These are phyloP conservation scores for Fusarium albosuccineum DNA, from an alignment of 2,329 filamentous ascomycete species.

Conservation along the genomic window DNA sequence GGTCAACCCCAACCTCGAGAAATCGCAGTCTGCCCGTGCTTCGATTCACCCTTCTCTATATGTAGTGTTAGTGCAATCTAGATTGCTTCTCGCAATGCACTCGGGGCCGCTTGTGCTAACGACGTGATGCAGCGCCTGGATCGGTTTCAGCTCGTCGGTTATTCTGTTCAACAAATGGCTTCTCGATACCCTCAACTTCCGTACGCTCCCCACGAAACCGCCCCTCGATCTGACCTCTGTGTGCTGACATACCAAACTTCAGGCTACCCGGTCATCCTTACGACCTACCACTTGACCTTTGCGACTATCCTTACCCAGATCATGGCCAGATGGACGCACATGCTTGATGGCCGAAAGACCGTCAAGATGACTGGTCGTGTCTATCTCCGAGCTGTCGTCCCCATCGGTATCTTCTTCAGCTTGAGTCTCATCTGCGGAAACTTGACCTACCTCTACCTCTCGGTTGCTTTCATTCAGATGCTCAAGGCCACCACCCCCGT, in stretches of 20 bases:
- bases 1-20: slow-evolving; percentile 81
- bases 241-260: slow-evolving; percentile 38
- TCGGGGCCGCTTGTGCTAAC: slow-evolving; percentile 22
- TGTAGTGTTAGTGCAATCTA: slow-evolving; percentile 69
- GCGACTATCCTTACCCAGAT: slow-evolving; percentile 95
- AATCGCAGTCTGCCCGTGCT: slow-evolving; percentile 73
- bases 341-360: slow-evolving; percentile 93
- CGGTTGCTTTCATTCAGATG: slow-evolving; percentile 99
- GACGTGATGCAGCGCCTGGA: slow-evolving; percentile 79
- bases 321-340: slow-evolving; percentile 87
- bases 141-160: slow-evolving; percentile 89
- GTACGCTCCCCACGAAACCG: slow-evolving; percentile 48
- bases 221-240: slow-evolving; percentile 6
- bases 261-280: slow-evolving; percentile 85
- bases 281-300: slow-evolving; percentile 95
- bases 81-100: slow-evolving; percentile 11
- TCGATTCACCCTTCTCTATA: slow-evolving; percentile 87
- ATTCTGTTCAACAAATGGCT: slow-evolving; percentile 99
- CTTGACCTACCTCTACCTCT: slow-evolving; percentile 93
- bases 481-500: slow-evolving; percentile 98
- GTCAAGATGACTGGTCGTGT: slow-evolving; percentile 97
- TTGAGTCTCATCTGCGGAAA: slow-evolving; percentile 97
- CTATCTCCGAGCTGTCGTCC: slow-evolving; percentile 92
- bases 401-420: slow-evolving; percentile 96
- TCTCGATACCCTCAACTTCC: slow-evolving; percentile 85